Base-by-base conservation (phyloP, 768 basidiomycete species). In the Pholiota molesta region DNA sequence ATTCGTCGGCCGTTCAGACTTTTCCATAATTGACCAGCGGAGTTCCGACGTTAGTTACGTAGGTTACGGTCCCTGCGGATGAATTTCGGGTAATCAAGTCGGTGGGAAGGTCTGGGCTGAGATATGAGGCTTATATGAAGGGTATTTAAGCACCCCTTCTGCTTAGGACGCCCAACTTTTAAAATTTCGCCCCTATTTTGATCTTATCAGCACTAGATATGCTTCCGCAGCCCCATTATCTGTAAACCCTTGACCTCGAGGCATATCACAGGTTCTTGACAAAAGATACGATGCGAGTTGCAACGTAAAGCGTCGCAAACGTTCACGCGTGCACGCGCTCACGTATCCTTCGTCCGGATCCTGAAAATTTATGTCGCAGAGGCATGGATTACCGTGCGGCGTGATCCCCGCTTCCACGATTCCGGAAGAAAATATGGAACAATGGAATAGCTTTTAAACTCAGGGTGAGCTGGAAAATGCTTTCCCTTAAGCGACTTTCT, bases 141-240 rank as follows among this genome's bases (percentile, higher is more conserved):
- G 19, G 42, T 21, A 17, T 21, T 2, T 44, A 17, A n/a, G 42
- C 42, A 21, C 17, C 44, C 47, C 54, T 14, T 6, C 35, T 62
- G 37, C 28, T 55, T 45, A 51, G 29, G 39, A 58, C 37, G 44
- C n/a, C 44, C 31, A 55, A 35, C 33, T 40, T 21, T 19, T 49
- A 21, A 9, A 55, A 21, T 29, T 55, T 39, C 52, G 28, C 42
- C 52, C 17, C 21, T 37, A 29, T 53, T 31, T 53, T 56, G 28
- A 56, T 28, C 39, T 29, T 29, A 57, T 29, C 28, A 57, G 21
- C 23, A 23, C 23, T 26, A 49, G 47, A 9, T n/a, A 40, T 19
- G 39, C 53, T 40, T 55, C 53, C 33, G 53, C 53, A 35, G 42
- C 42, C 55, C 55, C 55, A 57, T 57, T 57, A 26, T 56, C 37